Conservation (phyloP, 345 rosid genomes). For the Gossypium longicalyx region DNA sequence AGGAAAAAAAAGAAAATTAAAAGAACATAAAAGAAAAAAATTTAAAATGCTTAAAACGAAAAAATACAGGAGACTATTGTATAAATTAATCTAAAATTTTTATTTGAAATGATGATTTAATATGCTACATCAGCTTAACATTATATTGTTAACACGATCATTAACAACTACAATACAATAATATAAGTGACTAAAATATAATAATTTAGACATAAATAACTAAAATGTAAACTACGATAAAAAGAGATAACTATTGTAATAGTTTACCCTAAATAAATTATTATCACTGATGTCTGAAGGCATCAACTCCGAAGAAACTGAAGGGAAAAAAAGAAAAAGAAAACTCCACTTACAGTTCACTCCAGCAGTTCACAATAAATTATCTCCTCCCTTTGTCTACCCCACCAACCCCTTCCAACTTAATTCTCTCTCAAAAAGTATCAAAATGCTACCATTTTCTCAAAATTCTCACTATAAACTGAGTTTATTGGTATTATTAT, state of each 20-base stretch:
- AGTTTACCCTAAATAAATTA: too few relatives aligned
- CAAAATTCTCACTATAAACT: slow-evolving; percentile 2
- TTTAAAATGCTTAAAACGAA: too few relatives aligned
- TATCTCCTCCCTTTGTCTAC: neutral
- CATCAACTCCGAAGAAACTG: too few relatives aligned
- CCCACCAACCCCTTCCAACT: neutral
- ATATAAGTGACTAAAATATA: too few relatives aligned
- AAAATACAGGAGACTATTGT: too few relatives aligned
- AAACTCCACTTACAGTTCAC: neutral
- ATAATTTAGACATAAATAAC: rapidly evolving
- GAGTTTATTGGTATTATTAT: neutral
- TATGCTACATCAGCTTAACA: rapidly evolving
- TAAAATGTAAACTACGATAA: rapidly evolving
- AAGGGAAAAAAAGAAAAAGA: too few relatives aligned
- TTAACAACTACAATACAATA: rapidly evolving
- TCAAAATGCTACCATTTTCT: neutral
- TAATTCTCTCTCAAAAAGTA: neutral
- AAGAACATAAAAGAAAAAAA: too few relatives aligned
- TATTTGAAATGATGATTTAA: too few relatives aligned
- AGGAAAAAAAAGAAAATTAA: too few relatives aligned
- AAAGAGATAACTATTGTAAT: rapidly evolving
- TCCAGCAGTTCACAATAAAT: neutral
- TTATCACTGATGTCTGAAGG: too few relatives aligned
- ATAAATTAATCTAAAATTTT: too few relatives aligned
- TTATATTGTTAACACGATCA: too few relatives aligned